phyloP scores from a whole-genome alignment of 2,329 filamentous ascomycete genomes.

The Fusarium sp. region DNA sequence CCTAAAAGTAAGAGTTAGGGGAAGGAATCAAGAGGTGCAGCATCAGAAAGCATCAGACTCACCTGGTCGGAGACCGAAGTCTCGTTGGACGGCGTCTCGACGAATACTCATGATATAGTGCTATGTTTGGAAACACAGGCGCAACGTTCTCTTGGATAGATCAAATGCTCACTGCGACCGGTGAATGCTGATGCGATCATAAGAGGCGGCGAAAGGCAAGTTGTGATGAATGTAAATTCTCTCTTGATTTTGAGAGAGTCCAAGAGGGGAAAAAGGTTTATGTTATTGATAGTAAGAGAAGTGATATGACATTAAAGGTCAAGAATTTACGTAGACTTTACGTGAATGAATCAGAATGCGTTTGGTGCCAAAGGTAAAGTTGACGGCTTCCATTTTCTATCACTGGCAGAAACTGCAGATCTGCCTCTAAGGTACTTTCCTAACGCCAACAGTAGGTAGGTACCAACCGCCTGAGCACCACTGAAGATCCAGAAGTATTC shows the following conservation, averaged over 20 bases:
- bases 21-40: too few relatives aligned
- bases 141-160: not conserved
- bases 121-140: not conserved
- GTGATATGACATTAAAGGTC: not conserved
- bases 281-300: not conserved
- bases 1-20: not conserved
- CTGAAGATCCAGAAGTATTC: not conserved
- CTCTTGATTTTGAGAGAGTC: not conserved
- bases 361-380: not conserved
- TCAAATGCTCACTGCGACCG: not conserved
- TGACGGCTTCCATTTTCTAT: not conserved
- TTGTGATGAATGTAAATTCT: not conserved
- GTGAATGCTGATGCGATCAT: not conserved
- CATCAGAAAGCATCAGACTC: not conserved
- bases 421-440: not conserved
- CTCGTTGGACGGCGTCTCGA: conserved; percentile 6
- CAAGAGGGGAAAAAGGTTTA: not conserved
- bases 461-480: not conserved
- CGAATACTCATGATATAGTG: conserved; percentile 2
- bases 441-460: too few relatives aligned
- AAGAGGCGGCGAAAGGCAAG: not conserved
- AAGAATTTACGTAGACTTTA: not conserved
- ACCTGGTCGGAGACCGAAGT: conserved; percentile 25
- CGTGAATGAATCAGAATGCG: not conserved
- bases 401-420: conserved; percentile 6